These are phyloP conservation scores for Fusarium decemcellulare DNA, from an alignment of 2,329 filamentous ascomycete genomes.

Conservation along the genomic window DNA sequence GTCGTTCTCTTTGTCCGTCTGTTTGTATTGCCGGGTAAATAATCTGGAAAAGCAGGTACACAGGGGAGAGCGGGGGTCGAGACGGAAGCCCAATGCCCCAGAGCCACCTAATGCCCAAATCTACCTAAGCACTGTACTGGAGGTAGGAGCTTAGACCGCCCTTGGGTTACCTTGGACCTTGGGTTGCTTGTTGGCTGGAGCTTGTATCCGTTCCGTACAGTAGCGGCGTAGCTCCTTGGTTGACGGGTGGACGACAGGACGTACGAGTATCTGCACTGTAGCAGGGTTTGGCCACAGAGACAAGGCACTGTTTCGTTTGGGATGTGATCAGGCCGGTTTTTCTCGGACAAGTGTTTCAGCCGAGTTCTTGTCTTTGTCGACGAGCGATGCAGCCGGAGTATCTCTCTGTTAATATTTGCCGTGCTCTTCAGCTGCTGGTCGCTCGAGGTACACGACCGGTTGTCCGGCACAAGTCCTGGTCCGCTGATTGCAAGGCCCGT, in stretches of 20 bases:
- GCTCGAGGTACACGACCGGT: not conserved
- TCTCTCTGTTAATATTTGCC: no score
- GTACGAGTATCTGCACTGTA: constrained; percentile 36
- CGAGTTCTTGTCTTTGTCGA: not conserved
- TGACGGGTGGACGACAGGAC: constrained; percentile 29
- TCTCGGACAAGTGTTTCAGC: not conserved
- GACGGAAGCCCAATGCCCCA: constrained; percentile 31
- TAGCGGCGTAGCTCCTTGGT: constrained; percentile 26
- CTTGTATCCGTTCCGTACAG: constrained; percentile 1
- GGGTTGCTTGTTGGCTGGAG: constrained; percentile 28
- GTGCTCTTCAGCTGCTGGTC: not conserved
- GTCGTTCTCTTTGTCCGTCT: no score
- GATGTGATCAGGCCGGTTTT: constrained; percentile 11
- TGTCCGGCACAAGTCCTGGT: not conserved
- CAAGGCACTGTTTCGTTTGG: constrained; percentile 9
- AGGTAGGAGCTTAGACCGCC: constrained; percentile 35
- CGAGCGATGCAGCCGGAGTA: no score
- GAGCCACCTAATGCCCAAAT: constrained; percentile 30
- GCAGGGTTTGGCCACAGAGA: constrained; percentile 18
- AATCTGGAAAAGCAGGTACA: constrained; percentile 8
- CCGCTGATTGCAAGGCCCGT: not conserved
- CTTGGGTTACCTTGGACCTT: constrained; percentile 8
- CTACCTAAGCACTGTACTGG: not conserved
- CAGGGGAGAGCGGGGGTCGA: constrained; percentile 16
- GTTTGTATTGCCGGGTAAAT: no score